Percentiles rank a stretch among this genome's conserved stretches.
Evolutionary conservation across 495 filamentous ascomycete species (phyloP).

Genomic region (Penicillium lagena): DNA sequence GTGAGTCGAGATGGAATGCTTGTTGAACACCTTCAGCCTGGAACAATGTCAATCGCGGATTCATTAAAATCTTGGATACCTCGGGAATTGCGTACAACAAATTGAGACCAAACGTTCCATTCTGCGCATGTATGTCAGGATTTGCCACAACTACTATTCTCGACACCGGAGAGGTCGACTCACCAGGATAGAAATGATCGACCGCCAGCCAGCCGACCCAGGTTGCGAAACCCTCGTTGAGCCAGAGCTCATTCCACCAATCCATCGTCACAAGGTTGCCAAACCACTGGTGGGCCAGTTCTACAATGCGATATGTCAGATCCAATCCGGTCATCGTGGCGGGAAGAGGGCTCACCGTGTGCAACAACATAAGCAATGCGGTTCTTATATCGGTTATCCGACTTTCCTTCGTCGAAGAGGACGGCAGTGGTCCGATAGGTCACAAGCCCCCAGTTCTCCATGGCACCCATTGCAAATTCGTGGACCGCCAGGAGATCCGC

Average conservation of each 20-base stretch:
- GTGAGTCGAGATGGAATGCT: conserved; percentile 80
- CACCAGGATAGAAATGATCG: conserved; percentile 80
- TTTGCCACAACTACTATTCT: neutral
- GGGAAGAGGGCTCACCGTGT: conserved; percentile 41
- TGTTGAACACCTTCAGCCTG: conserved; percentile 83
- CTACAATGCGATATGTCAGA: conserved; percentile 27
- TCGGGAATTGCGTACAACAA: conserved; percentile 65
- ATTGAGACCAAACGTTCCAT: conserved; percentile 93
- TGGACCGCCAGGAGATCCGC: conserved; percentile 92
- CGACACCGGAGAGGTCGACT: conserved; percentile 3
- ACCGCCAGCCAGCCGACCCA: conserved; percentile 96
- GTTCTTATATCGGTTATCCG: conserved; percentile 81
- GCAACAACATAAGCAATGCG: conserved; percentile 91
- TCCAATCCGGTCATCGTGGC: neutral
- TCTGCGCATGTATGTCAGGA: conserved; percentile 38
- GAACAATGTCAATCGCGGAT: conserved; percentile 28
- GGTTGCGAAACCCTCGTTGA: conserved; percentile 95
- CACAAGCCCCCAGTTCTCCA: conserved; percentile 91
- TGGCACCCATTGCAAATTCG: conserved; percentile 81
- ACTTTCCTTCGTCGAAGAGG: conserved; percentile 85
- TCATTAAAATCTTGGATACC: conserved; percentile 30
- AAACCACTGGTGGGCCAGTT: conserved; percentile 98
- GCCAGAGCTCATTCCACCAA: conserved; percentile 94
- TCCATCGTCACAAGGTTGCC: conserved; percentile 82
- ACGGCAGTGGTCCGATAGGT: conserved; percentile 94